phyloP scores from a whole-genome alignment of 106 monocot genomes.

The Dendrobium huoshanense region DNA sequence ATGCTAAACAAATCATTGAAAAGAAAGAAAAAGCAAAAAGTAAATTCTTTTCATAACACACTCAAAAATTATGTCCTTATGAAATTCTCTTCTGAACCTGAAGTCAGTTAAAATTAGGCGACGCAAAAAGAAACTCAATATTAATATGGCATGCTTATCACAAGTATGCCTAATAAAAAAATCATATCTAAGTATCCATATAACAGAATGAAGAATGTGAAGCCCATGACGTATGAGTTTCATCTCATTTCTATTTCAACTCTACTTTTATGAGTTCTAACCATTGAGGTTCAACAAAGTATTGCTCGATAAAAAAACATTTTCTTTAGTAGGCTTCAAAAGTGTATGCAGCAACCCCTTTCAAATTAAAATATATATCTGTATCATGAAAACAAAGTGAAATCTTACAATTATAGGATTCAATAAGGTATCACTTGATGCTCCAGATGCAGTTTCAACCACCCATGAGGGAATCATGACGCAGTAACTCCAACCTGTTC shows the following conservation, averaged over 20 bases:
- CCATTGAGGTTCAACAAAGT: background rate
- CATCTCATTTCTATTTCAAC: background rate
- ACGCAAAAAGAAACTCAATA: background rate
- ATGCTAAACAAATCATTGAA: background rate
- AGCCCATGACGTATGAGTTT: background rate
- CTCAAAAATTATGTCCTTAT: background rate
- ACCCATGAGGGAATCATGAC: constrained; percentile 67
- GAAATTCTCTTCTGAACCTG: background rate
- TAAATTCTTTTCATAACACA: background rate
- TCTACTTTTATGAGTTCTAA: background rate
- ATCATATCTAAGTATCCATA: background rate
- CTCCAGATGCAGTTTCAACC: constrained; percentile 38
- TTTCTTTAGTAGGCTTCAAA: background rate
- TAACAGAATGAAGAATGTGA: background rate
- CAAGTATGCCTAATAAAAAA: background rate
- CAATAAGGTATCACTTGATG: constrained; percentile 36
- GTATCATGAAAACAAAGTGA: constrained; percentile 3
- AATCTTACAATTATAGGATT: constrained; percentile 62
- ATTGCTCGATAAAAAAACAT: background rate
- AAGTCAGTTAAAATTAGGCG: background rate
- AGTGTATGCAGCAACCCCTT: background rate
- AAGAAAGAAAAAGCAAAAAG: background rate
- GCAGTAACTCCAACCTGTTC: constrained; percentile 73
- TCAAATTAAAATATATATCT: background rate
- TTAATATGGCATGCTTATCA: background rate